A percentile compares a stretch with the other conserved stretches of the same genome.
These are phyloP conservation scores for Tetrahymena borealis DNA, from an alignment of 73 alveolate genomes.

Conservation along the genomic window DNA sequence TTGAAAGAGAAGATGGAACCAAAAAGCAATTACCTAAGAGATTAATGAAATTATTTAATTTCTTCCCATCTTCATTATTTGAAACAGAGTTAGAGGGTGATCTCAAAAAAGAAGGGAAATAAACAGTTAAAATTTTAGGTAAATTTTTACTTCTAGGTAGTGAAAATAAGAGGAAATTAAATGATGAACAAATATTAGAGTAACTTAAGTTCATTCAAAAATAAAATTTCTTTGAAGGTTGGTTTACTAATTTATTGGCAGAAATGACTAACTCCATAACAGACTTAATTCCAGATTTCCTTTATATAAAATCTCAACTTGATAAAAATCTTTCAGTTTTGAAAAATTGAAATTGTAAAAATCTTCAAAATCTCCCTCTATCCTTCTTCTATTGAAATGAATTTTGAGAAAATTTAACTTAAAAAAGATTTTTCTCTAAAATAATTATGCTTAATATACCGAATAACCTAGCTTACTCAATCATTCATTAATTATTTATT, in stretches of 20 bases:
- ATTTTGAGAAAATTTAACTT: too few species aligned
- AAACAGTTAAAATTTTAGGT: background rate
- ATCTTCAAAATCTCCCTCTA: too few species aligned
- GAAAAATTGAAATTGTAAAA: background rate
- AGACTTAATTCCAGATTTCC: background rate
- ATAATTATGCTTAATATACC: too few species aligned
- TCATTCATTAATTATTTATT: too few species aligned
- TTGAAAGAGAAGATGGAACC: background rate
- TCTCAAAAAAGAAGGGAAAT: background rate
- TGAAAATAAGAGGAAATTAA: background rate
- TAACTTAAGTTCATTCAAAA: background rate
- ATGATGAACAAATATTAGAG: background rate
- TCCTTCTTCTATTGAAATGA: too few species aligned
- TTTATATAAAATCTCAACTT: background rate
- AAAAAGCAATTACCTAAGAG: background rate
- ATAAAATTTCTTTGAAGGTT: background rate
- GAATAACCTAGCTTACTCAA: too few species aligned
- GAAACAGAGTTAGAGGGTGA: background rate
- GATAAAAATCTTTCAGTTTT: background rate
- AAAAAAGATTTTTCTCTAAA: too few species aligned
- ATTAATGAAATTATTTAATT: background rate
- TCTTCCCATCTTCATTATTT: background rate
- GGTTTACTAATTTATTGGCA: background rate
- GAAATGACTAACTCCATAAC: background rate
- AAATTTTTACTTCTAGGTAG: background rate